Evolutionary conservation across 331 rosid genomes (phyloP), one percentile per base, ranked within the genome.

Genomic region (Acacia concinna): DNA sequence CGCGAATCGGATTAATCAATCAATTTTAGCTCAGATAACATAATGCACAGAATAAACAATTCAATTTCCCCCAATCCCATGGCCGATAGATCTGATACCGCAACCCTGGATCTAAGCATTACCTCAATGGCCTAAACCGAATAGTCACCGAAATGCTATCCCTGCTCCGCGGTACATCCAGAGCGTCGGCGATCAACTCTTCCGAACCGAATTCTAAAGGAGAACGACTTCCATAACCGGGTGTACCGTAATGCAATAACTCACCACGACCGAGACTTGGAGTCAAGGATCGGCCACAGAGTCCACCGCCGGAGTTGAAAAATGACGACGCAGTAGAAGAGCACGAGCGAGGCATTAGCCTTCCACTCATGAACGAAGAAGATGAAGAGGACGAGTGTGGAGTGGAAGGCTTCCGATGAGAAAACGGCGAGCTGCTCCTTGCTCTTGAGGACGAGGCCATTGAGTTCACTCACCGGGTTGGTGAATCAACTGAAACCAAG

Each of bases 81-180:
- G 73, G 32, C 73, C 38, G 46, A 34, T 66, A 80, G 93, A 95
- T 92, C 97, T 81, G 90, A 84, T 79, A 78, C 76, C 31, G n/a
- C 15, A 32, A 37, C 23, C 66, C 44, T 87, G 85, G 97, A 96
- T 93, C 98, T 82, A 85, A 66, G 76, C 78, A 79, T 84, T 91
- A 96, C 98, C 99, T 96, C 90, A 96, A 77, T 17, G 99, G 99
- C 78, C 99, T 88, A 84, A 96, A 96, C 82, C 99, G 97, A 87
- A 96, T 88, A 81, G 98, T 93, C 81, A 93, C 99, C 57, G 95
- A 93, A 74, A 96, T 96, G 84, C 99, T 96, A 76, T 96, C 99
- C 68, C 89, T 86, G 9, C 88, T 79, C 79, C 83, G 82, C 47
- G 90, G 83, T 32, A 88, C 77, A 64, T 90, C 97, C 14, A 84